phyloP scores from a whole-genome alignment of 2,329 filamentous ascomycete species.

The Furcasterigmium furcatum region DNA sequence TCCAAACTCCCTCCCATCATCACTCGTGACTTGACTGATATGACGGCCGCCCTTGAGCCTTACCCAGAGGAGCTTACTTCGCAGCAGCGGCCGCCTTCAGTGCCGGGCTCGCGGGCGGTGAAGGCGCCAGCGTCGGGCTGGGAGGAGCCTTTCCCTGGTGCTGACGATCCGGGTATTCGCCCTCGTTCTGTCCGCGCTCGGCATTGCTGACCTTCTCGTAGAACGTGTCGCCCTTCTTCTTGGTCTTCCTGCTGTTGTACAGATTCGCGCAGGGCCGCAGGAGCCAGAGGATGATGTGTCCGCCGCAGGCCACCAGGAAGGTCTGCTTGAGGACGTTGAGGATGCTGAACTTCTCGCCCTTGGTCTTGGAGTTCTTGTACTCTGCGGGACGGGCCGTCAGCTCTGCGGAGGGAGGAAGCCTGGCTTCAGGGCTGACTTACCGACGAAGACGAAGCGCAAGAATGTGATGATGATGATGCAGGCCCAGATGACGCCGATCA shows the following conservation, averaged over 20 bases:
- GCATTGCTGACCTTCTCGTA: conserved; percentile 14
- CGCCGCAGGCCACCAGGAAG: conserved; percentile 10
- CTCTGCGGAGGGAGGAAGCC: too few relatives aligned
- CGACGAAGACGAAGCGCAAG: conserved; percentile 5
- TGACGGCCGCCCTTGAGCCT: too few relatives aligned
- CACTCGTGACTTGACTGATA: too few relatives aligned
- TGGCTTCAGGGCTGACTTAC: too few relatives aligned
- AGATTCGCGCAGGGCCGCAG: conserved; percentile 19
- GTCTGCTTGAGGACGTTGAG: conserved; percentile 8
- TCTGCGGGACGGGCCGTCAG: too few relatives aligned
- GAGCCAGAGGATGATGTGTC: conserved; percentile 17
- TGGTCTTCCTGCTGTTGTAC: not conserved
- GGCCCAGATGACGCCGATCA: conserved; percentile 9
- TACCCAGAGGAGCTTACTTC: too few relatives aligned
- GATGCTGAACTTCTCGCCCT: conserved; percentile 10
- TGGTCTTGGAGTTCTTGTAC: conserved; percentile 11
- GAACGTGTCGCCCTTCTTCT: conserved; percentile 2
- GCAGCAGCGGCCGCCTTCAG: too few relatives aligned
- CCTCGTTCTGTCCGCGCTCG: not conserved
- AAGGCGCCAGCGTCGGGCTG: too few relatives aligned
- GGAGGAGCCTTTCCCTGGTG: too few relatives aligned
- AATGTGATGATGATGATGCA: not conserved
- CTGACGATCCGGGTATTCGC: not conserved
- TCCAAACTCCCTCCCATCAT: too few relatives aligned
- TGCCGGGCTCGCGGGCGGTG: too few relatives aligned